Evolutionary conservation across 257 asterid species (phyloP), one percentile per base, ranked within the genome.

Genomic region (Solanum microdontum): DNA sequence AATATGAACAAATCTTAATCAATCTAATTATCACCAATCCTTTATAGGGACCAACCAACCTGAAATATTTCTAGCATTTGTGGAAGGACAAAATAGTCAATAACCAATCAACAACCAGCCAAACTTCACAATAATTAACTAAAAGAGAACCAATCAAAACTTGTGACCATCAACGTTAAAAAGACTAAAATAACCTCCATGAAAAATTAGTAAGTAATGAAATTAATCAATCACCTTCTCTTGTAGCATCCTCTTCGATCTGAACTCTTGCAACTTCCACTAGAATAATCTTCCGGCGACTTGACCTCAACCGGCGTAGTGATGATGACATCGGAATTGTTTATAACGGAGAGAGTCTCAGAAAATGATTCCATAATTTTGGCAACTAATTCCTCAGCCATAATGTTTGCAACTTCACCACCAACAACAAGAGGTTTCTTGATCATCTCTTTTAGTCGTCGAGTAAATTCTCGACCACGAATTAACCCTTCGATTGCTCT

Each of bases 191-290:
- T 51, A 37, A 34, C 90, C 88, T 37, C 14, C 64, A 32, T 23
- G 3, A 39, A 39, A 84, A 62, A 15, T 26, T 17, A 14, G 11
- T 21, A 40, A 12, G 5, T 30, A 74, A 55, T 55, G 64, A 55
- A 55, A 55, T 12, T 36, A 51, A 51, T 15, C 23, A 70, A 33
- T 83, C 12, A 87, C 97, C 93, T 94, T 91, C 95, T 90, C 91
- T 94, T 94, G 90, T 93, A 93, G 91, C 93, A 90, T 30, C 97
- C 97, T 68, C 97, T 90, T 77, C 94, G 92, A 87, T 92, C 95
- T 80, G 91, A 90, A 39, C 89, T 89, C 90, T 93, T 93, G 90
- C 90, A 86, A 51, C 93, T 90, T 14, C 91, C 90, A 88, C 91
- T 90, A 83, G 91, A 90, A 74, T 73, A 90, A 74, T 89, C 92